A percentile compares a stretch with the other conserved stretches of the same genome.
Evolutionary conservation across 2,329 filamentous ascomycete genomes (phyloP).

Genomic region (Xylariaceae sp.): DNA sequence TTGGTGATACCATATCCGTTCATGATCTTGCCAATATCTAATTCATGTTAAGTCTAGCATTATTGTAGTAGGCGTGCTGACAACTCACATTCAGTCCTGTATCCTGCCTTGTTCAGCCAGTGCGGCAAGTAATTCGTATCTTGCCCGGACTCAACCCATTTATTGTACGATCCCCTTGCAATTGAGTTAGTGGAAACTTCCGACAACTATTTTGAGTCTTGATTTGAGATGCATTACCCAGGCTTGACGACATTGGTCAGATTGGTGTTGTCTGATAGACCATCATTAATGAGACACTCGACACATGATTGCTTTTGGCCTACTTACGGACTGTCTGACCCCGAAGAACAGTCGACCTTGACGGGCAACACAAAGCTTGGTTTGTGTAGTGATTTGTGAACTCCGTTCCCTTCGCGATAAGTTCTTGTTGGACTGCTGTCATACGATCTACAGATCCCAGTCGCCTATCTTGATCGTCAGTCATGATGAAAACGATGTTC

Average conservation of each 20-base stretch:
- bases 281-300: not conserved
- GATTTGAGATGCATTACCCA: not conserved
- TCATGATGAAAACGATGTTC: not conserved
- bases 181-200: not conserved
- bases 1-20: conserved; percentile 42
- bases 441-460: conserved; percentile 9
- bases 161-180: conserved; percentile 36
- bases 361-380: conserved; percentile 27
- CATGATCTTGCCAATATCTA: conserved; percentile 41
- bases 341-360: conserved; percentile 22
- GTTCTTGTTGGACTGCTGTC: conserved; percentile 18
- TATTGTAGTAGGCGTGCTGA: not conserved
- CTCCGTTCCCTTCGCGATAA: conserved; percentile 23
- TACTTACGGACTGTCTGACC: conserved; percentile 23
- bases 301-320: no score
- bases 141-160: conserved; percentile 41
- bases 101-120: conserved; percentile 43
- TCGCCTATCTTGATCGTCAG: conserved; percentile 6
- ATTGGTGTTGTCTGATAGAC: conserved; percentile 27
- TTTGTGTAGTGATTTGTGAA: conserved; percentile 30
- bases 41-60: not conserved
- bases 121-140: conserved; percentile 43
- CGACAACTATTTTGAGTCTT: not conserved
- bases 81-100: conserved; percentile 41
- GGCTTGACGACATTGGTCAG: conserved; percentile 25